Evolutionary conservation across 805 yeast genomes (phyloP), one percentile per base, ranked within the genome.

Genomic region (Barnettozyma wickerhamii): DNA sequence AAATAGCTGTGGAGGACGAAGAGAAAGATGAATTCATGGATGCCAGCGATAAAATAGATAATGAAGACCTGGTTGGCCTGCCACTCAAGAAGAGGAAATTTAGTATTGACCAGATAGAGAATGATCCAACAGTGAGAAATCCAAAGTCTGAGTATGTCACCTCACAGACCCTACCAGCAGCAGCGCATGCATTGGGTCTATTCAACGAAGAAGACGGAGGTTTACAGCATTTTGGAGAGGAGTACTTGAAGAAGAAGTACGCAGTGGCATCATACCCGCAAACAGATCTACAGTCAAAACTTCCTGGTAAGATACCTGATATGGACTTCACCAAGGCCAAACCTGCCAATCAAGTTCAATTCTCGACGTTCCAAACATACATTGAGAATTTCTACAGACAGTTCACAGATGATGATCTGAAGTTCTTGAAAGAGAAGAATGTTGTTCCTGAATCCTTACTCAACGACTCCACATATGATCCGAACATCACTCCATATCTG

Each of bases 241-340:
- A 85, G 35, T 86, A 75, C 52, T 60, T 84, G 43, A 84, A 84
- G 56, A 72, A 71, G 49, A 84, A 83, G 58, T 88, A 81, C 53
- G 96, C 85, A 4, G 99, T 93, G 13, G 85, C 93, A 0, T 79
- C 90, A n/a, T 93, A 79, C 58, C 99, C 99, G 0, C 75, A 80
- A 24, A 70, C 71, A 30, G 95, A 90, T 56, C 66, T 93, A 33
- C 70, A 77, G 49, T 83, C 79, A 41, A 62, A 84, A 46, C 67
- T 93, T 23, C 96, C 99, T 0, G 99, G 99, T 3, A 77, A 71
- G 27, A 81, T 89, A 19, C 99, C 99, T 10, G 80, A 85, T 59
- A 74, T 72, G 41, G 98, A 93, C 62, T 88, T 86, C 42, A 81
- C 96, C 5, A 78, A 79, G 47, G 77, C 81, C 12, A 91, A 90